These are phyloP conservation scores for Penicillium italicum DNA, from an alignment of 2,329 filamentous ascomycete species.

Conservation along the genomic window DNA sequence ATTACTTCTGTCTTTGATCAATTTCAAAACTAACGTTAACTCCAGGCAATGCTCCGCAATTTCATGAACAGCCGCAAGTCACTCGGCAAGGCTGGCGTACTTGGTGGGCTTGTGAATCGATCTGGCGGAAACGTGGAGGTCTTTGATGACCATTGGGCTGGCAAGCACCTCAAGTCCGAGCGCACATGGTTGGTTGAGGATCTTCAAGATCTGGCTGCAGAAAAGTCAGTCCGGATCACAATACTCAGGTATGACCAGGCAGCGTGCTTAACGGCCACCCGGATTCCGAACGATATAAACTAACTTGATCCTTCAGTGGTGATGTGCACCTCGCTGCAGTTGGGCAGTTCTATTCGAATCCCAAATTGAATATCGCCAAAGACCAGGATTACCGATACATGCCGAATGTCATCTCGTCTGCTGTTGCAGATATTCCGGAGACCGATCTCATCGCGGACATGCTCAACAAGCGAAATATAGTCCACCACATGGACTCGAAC, in stretches of 20 bases:
- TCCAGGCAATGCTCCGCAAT: slow-evolving; percentile 63
- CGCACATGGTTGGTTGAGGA: slow-evolving; percentile 83
- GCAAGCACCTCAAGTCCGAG: slow-evolving; percentile 89
- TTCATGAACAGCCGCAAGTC: slow-evolving; percentile 83
- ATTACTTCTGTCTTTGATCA: background rate
- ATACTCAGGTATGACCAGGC: slow-evolving; percentile 62
- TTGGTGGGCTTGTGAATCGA: slow-evolving; percentile 77
- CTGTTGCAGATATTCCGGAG: slow-evolving; percentile 88
- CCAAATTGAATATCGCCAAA: slow-evolving; percentile 75
- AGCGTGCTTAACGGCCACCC: background rate
- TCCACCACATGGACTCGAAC: slow-evolving; percentile 61
- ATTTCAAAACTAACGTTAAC: slow-evolving; percentile 39
- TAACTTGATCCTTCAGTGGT: slow-evolving; percentile 53
- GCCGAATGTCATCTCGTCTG: slow-evolving; percentile 90
- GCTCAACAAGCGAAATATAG: slow-evolving; percentile 85
- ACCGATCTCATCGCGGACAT: slow-evolving; percentile 85
- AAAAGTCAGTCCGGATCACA: slow-evolving; percentile 87
- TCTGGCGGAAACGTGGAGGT: slow-evolving; percentile 92
- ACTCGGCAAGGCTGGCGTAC: slow-evolving; percentile 73
- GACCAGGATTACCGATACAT: slow-evolving; percentile 95
- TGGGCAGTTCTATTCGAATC: slow-evolving; percentile 92
- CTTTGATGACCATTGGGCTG: slow-evolving; percentile 95
- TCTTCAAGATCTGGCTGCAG: slow-evolving; percentile 85
- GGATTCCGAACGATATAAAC: background rate
- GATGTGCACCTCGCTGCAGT: slow-evolving; percentile 81